A percentile compares a stretch with the other conserved stretches of the same genome.
phyloP scores from a whole-genome alignment of 192 early-diverging fungal species.

The Backusella macrospora region DNA sequence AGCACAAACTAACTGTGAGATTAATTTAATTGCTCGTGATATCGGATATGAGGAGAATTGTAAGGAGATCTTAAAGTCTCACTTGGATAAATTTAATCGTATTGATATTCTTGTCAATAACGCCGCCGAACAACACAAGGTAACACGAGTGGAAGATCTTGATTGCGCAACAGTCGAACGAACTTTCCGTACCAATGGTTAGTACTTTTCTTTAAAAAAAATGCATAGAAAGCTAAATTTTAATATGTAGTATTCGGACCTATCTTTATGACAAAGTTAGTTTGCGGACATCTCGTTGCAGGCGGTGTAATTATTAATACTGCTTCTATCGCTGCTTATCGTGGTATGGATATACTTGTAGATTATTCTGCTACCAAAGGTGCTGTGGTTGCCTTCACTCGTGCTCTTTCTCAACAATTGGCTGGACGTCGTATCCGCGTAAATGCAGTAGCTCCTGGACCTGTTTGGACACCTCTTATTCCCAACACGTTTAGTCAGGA shows the following conservation, averaged over 20 bases:
- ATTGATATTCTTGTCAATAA: constrained; percentile 51
- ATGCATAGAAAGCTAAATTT: background rate
- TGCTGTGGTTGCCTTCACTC: constrained; percentile 56
- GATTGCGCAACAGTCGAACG: constrained; percentile 45
- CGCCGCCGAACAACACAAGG: constrained; percentile 49
- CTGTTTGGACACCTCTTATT: constrained; percentile 59
- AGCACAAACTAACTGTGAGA: constrained; percentile 32
- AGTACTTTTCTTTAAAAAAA: background rate
- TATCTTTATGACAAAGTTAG: constrained; percentile 53
- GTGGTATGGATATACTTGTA: constrained; percentile 47
- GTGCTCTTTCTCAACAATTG: constrained; percentile 51
- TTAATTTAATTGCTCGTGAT: constrained; percentile 43
- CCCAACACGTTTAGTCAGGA: constrained; percentile 45
- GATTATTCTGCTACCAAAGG: constrained; percentile 61
- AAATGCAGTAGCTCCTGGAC: constrained; percentile 59
- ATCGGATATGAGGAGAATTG: constrained; percentile 46
- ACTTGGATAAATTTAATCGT: constrained; percentile 43
- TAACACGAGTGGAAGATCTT: constrained; percentile 41
- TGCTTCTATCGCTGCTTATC: constrained; percentile 55
- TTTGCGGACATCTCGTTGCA: constrained; percentile 45
- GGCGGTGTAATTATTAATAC: constrained; percentile 54
- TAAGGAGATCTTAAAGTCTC: constrained; percentile 43
- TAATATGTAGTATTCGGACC: constrained; percentile 46
- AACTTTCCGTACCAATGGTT: constrained; percentile 51
- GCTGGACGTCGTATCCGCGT: constrained; percentile 49